These are phyloP conservation scores for Medicago lupulina DNA, from an alignment of 306 rosid species.

Conservation along the genomic window DNA sequence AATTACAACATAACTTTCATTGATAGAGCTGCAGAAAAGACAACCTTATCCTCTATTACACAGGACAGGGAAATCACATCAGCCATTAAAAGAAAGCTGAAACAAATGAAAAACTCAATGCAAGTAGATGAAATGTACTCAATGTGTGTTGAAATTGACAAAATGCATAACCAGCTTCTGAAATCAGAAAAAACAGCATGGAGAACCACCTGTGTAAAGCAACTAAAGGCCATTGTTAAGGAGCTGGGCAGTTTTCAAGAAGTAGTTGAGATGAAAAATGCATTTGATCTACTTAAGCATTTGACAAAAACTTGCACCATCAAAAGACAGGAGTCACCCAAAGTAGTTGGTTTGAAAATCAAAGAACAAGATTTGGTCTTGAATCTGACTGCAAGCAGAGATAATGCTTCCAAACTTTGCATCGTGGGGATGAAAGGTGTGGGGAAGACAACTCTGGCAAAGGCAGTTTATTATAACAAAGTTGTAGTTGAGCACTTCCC, in stretches of 20 bases:
- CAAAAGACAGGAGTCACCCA: conserved; percentile 24
- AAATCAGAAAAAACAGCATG: conserved; percentile 23
- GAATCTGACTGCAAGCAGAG: conserved; percentile 14
- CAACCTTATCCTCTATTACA: no score
- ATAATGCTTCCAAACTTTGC: conserved; percentile 12
- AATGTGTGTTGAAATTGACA: not conserved
- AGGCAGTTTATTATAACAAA: conserved; percentile 36
- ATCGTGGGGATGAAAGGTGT: conserved; percentile 53
- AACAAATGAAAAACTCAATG: not conserved
- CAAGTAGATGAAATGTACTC: no score
- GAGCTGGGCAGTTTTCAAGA: not conserved
- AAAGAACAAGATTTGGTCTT: conserved; percentile 33
- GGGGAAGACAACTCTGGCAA: conserved; percentile 57
- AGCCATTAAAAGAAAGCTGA: not conserved
- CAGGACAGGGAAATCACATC: no score
- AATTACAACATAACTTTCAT: conserved; percentile 13
- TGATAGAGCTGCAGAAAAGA: no score
- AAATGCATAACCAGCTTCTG: conserved; percentile 7
- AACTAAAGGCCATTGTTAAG: conserved; percentile 13
- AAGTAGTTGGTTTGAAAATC: conserved; percentile 38
- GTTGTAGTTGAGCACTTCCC: conserved; percentile 15
- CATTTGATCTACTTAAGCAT: conserved; percentile 16
- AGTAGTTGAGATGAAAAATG: conserved; percentile 19
- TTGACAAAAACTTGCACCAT: conserved; percentile 23
- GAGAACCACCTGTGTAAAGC: conserved; percentile 34